A percentile compares a stretch with the other conserved stretches of the same genome.
These are phyloP conservation scores for Fraxinus sp. DNA, from an alignment of 305 asterid species.

Conservation along the genomic window DNA sequence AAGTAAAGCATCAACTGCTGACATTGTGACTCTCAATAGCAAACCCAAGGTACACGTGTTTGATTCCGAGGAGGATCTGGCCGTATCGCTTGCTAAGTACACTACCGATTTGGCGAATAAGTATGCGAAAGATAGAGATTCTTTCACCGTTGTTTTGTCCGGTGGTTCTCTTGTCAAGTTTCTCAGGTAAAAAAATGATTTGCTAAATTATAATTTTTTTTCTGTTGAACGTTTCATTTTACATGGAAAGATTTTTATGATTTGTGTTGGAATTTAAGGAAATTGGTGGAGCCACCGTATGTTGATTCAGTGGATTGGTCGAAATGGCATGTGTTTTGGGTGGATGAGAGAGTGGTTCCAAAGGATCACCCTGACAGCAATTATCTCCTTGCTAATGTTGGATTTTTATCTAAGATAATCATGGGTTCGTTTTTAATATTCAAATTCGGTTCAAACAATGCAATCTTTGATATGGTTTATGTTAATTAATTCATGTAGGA, in stretches of 20 bases:
- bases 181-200: conserved; percentile 31
- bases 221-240: not conserved
- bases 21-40: conserved; percentile 13
- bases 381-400: conserved; percentile 53
- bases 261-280: conserved; percentile 35
- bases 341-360: conserved; percentile 80
- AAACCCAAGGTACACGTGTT: conserved; percentile 25
- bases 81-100: conserved; percentile 39
- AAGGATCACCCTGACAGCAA: conserved; percentile 52
- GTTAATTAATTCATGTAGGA: not conserved
- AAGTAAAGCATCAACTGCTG: conserved; percentile 37
- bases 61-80: conserved; percentile 43
- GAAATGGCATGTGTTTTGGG: conserved; percentile 80
- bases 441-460: no score
- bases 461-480: not conserved
- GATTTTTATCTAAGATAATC: conserved; percentile 52
- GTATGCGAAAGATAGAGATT: no score
- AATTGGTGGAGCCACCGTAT: conserved; percentile 55
- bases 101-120: conserved; percentile 35
- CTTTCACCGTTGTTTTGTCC: conserved; percentile 5
- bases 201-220: not conserved
- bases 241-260: not conserved
- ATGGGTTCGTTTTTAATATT: not conserved
- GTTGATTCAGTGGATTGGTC: conserved; percentile 66
- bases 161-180: conserved; percentile 50